Evolutionary conservation across 2,329 filamentous ascomycete genomes (phyloP).

Genomic region (Tolypocladium paradoxum): DNA sequence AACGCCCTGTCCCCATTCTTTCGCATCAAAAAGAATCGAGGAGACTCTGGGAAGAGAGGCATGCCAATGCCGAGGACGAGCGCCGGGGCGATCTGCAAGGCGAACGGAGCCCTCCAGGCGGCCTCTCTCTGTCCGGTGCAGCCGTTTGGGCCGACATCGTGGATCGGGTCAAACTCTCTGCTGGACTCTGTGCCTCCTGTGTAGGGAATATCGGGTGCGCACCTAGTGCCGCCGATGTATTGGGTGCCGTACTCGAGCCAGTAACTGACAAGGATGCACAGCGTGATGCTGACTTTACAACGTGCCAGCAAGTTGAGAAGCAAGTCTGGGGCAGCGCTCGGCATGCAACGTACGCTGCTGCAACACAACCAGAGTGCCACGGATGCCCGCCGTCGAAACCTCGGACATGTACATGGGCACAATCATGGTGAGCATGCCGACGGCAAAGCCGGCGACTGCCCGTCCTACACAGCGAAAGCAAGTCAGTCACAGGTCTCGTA

Average conservation of each 20-base stretch:
- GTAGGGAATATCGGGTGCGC: conserved; percentile 34
- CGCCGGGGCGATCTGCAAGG: conserved; percentile 42
- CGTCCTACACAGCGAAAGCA: conserved; percentile 9
- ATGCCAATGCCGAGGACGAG: conserved; percentile 44
- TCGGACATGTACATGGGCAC: conserved; percentile 36
- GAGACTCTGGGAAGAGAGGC: conserved; percentile 35
- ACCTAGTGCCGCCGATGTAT: conserved; percentile 31
- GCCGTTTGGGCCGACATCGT: conserved; percentile 26
- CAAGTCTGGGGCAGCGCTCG: neutral
- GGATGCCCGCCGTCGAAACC: conserved; percentile 35
- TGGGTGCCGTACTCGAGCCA: conserved; percentile 31
- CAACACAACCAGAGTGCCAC: conserved; percentile 34
- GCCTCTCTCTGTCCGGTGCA: conserved; percentile 32
- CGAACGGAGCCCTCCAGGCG: conserved; percentile 37
- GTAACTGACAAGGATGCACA: conserved; percentile 31
- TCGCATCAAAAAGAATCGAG: conserved; percentile 22
- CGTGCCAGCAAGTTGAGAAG: neutral
- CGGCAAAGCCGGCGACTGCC: conserved; percentile 31
- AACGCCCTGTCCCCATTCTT: conserved; percentile 19
- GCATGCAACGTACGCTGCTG: conserved; percentile 18
- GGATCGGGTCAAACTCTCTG: conserved; percentile 30
- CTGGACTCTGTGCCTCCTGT: conserved; percentile 27
- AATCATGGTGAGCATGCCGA: conserved; percentile 29
- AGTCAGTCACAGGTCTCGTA: neutral
- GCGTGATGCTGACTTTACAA: conserved; percentile 21